Percentiles rank a stretch among this genome's conserved stretches.
These are phyloP conservation scores for Coccomyxa subellipsoidea DNA, from an alignment of 163 green algal species.

Conservation along the genomic window DNA sequence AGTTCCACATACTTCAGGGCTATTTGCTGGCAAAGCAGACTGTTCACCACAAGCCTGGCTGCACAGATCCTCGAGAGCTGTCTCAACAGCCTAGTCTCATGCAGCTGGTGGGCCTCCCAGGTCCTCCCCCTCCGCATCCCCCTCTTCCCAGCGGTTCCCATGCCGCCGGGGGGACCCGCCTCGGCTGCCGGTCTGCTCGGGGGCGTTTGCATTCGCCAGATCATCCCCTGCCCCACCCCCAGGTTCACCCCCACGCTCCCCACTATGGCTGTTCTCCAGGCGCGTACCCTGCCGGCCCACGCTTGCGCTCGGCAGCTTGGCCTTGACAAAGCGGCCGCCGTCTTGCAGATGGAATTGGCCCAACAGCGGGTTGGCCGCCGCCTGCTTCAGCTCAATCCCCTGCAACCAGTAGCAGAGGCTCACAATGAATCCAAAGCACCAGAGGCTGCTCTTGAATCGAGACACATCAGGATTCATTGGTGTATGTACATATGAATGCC, in stretches of 20 bases:
- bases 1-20: too few species aligned
- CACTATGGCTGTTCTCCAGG: background rate
- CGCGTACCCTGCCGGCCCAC: background rate
- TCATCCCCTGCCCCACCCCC: background rate
- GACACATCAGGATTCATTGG: too few species aligned
- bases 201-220: too few species aligned
- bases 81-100: background rate
- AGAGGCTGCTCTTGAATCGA: too few species aligned
- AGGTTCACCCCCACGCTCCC: background rate
- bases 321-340: conserved; percentile 17
- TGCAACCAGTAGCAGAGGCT: background rate
- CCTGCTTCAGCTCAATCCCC: conserved; percentile 29
- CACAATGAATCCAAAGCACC: background rate
- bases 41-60: too few species aligned
- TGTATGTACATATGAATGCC: too few species aligned
- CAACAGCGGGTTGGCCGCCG: conserved; percentile 21
- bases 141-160: background rate
- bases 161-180: background rate
- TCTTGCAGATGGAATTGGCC: conserved; percentile 26
- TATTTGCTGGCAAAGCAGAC: too few species aligned
- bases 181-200: too few species aligned
- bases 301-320: background rate
- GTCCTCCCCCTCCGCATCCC: background rate
- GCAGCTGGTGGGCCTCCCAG: background rate
- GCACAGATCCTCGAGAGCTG: too few species aligned